These are phyloP conservation scores for Leishmania tropica DNA, from an alignment of 208 protist genomes.

Conservation along the genomic window DNA sequence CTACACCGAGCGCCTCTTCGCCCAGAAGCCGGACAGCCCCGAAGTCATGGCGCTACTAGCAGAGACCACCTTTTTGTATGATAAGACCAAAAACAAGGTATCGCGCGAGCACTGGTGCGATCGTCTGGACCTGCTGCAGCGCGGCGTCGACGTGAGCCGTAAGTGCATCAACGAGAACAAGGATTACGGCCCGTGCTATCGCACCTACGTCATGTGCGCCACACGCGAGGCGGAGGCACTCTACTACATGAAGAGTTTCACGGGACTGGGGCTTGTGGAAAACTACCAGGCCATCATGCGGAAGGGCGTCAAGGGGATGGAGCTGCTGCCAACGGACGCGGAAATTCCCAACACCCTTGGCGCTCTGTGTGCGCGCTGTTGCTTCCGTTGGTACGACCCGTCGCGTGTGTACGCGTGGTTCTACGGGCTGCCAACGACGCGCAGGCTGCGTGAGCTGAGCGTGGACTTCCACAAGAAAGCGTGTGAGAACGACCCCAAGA, in stretches of 20 bases:
- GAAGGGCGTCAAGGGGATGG: slow-evolving; percentile 63
- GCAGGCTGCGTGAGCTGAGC: slow-evolving; percentile 53
- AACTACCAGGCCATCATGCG: slow-evolving; percentile 86
- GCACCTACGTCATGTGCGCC: slow-evolving; percentile 81
- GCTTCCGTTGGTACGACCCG: slow-evolving; percentile 73
- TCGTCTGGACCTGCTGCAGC: slow-evolving; percentile 83
- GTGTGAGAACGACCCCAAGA: slow-evolving; percentile 63
- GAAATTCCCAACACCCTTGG: slow-evolving; percentile 78
- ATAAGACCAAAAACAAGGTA: slow-evolving; percentile 85
- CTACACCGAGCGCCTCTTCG: slow-evolving; percentile 76
- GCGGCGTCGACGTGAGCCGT: slow-evolving; percentile 84
- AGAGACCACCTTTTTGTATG: slow-evolving; percentile 79
- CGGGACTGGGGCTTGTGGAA: slow-evolving; percentile 71
- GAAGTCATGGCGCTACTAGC: slow-evolving; percentile 87
- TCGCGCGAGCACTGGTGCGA: slow-evolving; percentile 84
- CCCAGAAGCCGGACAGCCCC: slow-evolving; percentile 61
- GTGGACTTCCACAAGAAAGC: slow-evolving; percentile 67
- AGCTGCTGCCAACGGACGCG: slow-evolving; percentile 66
- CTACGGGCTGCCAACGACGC: slow-evolving; percentile 55
- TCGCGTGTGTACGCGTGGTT: slow-evolving; percentile 58
- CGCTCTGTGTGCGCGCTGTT: slow-evolving; percentile 75
- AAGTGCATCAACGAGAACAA: slow-evolving; percentile 89
- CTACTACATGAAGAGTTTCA: slow-evolving; percentile 77
- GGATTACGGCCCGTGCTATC: slow-evolving; percentile 83
- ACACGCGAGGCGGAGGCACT: slow-evolving; percentile 75